Conservation (phyloP, 2,329 filamentous ascomycete genomes). For the Ophiostoma ips region DNA sequence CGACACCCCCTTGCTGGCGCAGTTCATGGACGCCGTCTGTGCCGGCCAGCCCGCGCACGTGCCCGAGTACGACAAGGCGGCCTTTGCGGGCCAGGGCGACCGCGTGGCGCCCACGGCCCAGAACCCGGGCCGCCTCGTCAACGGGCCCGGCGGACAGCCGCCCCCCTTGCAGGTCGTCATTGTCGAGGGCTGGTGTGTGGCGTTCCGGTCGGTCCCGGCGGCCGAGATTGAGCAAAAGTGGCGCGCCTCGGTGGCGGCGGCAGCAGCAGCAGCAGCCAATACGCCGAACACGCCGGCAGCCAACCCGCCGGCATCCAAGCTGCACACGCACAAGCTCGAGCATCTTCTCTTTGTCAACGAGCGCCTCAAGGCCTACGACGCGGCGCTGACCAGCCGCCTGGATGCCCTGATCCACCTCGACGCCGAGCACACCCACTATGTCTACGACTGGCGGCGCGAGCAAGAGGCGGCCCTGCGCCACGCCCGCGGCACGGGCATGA, state of each 20-base stretch:
- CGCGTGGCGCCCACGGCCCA: conserved; percentile 43
- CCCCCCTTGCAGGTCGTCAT: conserved; percentile 50
- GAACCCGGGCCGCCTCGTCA: conserved; percentile 44
- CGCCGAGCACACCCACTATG: conserved; percentile 57
- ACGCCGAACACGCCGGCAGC: no score
- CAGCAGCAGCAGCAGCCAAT: no score
- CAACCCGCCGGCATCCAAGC: conserved; percentile 23
- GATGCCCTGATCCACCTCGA: conserved; percentile 48
- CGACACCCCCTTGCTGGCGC: conserved; percentile 50
- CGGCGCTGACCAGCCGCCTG: conserved; percentile 31
- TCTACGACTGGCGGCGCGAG: conserved; percentile 73
- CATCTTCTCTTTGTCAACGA: conserved; percentile 38
- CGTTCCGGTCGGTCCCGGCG: conserved; percentile 52
- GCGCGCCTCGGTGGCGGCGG: conserved; percentile 23
- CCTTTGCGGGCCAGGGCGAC: conserved; percentile 63
- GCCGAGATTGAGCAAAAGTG: conserved; percentile 36
- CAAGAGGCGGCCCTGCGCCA: conserved; percentile 61
- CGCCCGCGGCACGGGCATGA: conserved; percentile 64
- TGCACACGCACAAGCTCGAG: conserved; percentile 32
- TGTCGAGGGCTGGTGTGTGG: conserved; percentile 85
- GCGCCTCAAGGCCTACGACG: conserved; percentile 32
- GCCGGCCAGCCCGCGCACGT: conserved; percentile 39
- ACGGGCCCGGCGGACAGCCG: conserved; percentile 28
- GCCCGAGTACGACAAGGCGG: conserved; percentile 74
- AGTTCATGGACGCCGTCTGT: conserved; percentile 48